These are phyloP conservation scores for Stagonosporopsis vannaccii DNA, from an alignment of 2,329 filamentous ascomycete genomes.

Conservation along the genomic window DNA sequence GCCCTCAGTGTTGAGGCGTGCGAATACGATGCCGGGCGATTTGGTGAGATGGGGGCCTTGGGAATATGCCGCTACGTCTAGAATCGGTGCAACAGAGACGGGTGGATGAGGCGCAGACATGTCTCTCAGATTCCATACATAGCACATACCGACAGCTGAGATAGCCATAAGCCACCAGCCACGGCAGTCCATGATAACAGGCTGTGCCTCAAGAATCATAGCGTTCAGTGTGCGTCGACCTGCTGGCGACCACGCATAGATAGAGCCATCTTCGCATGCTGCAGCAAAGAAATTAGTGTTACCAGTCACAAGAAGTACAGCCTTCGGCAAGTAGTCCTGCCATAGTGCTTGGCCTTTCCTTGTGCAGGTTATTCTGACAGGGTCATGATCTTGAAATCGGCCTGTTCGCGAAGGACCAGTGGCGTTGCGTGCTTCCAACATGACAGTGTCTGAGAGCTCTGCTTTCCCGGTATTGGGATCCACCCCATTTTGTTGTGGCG, in stretches of 20 bases:
- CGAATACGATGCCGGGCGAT: conserved; percentile 86
- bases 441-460: conserved; percentile 68
- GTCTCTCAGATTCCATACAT: conserved; percentile 91
- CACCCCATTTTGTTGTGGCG: conserved; percentile 55
- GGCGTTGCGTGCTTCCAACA: conserved; percentile 90
- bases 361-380: conserved; percentile 80
- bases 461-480: conserved; percentile 52
- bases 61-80: conserved; percentile 84
- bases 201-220: conserved; percentile 87
- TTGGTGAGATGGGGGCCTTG: conserved; percentile 80
- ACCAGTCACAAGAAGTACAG: conserved; percentile 88
- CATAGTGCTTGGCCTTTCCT: conserved; percentile 83
- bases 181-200: conserved; percentile 90
- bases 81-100: conserved; percentile 83
- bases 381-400: conserved; percentile 73
- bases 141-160: conserved; percentile 84
- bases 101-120: conserved; percentile 88
- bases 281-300: conserved; percentile 92
- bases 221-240: conserved; percentile 86
- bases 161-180: conserved; percentile 91
- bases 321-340: conserved; percentile 90
- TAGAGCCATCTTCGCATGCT: conserved; percentile 88
- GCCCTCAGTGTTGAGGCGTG: conserved; percentile 86
- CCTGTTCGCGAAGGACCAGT: conserved; percentile 65
- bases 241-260: conserved; percentile 92